phyloP scores from a whole-genome alignment of 805 yeast genomes.

The Cyberlindnera americana region DNA sequence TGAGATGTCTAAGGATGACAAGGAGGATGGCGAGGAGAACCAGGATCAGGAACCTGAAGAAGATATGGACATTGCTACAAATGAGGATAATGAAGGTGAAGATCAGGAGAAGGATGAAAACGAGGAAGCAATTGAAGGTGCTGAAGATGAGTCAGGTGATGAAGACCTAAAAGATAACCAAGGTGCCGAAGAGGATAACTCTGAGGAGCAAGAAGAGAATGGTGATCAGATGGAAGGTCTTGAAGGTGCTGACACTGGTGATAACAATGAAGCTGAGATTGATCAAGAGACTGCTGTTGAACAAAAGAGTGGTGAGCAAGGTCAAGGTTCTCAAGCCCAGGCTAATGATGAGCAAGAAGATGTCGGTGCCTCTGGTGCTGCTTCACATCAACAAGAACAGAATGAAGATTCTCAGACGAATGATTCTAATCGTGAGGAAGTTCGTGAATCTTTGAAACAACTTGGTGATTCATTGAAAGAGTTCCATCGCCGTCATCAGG shows the following conservation, averaged over 20 bases:
- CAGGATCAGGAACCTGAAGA: slow-evolving; percentile 30
- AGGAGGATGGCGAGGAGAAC: slow-evolving; percentile 27
- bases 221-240: slow-evolving; percentile 49
- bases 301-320: slow-evolving; percentile 57
- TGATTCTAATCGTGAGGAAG: slow-evolving; percentile 60
- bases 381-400: slow-evolving; percentile 40
- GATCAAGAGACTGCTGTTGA: slow-evolving; percentile 58
- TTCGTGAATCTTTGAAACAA: slow-evolving; percentile 76
- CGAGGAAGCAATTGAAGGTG: slow-evolving; percentile 33
- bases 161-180: slow-evolving; percentile 32
- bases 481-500: slow-evolving; percentile 86
- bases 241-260: slow-evolving; percentile 46
- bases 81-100: slow-evolving; percentile 33
- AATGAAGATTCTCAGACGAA: slow-evolving; percentile 37
- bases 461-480: slow-evolving; percentile 90
- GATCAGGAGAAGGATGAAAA: slow-evolving; percentile 29
- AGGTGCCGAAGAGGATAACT: slow-evolving; percentile 32
- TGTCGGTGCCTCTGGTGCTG: slow-evolving; percentile 64
- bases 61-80: slow-evolving; percentile 27
- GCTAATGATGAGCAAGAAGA: slow-evolving; percentile 59
- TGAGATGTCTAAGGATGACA: slow-evolving; percentile 34
- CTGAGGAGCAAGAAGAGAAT: slow-evolving; percentile 38
- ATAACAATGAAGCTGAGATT: slow-evolving; percentile 41
- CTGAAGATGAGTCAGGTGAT: slow-evolving; percentile 31
- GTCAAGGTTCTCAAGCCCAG: slow-evolving; percentile 58